Conservation (phyloP, 176 grass and related monocot genomes). For the barley (Hordeum vulgare) region MorexV3_pseudomolecules_assembly NC_058522.1:571587313-571587812, state of each 20-base stretch:
- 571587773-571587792: neutral
- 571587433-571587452: neutral
- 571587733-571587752: neutral
- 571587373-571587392: too few relatives aligned
- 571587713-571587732: neutral
- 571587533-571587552: neutral
- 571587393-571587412: neutral
- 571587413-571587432: neutral
- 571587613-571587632: neutral
- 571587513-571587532: neutral
- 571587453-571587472: neutral
- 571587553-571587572: too few relatives aligned
- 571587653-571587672: neutral
- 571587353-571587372: too few relatives aligned
- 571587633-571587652: neutral
- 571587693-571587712: neutral
- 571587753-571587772: neutral
- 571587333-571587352: too few relatives aligned
- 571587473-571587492: neutral
- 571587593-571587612: too few relatives aligned
- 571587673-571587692: neutral
- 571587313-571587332: too few relatives aligned
- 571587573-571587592: too few relatives aligned
- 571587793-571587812: neutral
- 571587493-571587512: neutral